A percentile compares a stretch with the other conserved stretches of the same genome.
Conservation (phyloP, 441 rosid species). For the Theobroma grandiflorum region DNA sequence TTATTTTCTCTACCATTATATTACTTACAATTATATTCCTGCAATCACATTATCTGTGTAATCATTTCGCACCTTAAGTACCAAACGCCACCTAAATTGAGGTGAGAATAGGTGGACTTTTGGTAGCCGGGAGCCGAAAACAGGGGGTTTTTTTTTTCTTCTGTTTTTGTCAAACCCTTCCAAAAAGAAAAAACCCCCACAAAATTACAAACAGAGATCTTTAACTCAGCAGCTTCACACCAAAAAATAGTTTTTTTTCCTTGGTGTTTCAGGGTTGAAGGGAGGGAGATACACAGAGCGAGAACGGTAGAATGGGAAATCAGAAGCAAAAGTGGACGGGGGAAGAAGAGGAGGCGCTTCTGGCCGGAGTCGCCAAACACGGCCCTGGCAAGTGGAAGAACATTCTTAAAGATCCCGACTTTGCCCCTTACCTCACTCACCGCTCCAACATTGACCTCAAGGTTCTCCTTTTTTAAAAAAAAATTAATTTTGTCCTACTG, state of each 20-base stretch:
- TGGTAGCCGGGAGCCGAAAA: too few relatives aligned
- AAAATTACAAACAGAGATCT: background rate
- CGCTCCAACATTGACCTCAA: constrained; percentile 96
- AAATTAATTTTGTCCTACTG: background rate
- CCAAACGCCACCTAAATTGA: too few relatives aligned
- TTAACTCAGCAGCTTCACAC: background rate
- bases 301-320: constrained; percentile 63
- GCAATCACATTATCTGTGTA: too few relatives aligned
- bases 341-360: constrained; percentile 87
- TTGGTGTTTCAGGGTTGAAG: constrained; percentile 13
- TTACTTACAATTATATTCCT: too few relatives aligned
- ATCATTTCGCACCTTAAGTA: too few relatives aligned
- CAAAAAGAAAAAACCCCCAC: background rate
- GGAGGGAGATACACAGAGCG: background rate
- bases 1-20: too few relatives aligned
- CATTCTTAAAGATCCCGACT: constrained; percentile 85
- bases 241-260: background rate
- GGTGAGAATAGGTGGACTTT: too few relatives aligned
- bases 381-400: constrained; percentile 93
- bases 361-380: constrained; percentile 77
- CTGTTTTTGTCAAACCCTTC: background rate
- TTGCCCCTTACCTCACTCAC: constrained; percentile 61
- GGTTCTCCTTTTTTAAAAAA: constrained; percentile 40
- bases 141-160: too few relatives aligned
- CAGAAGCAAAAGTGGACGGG: constrained; percentile 89